Base-by-base conservation (phyloP, 768 basidiomycete species). In the Pleurotus tuber-regium region DNA sequence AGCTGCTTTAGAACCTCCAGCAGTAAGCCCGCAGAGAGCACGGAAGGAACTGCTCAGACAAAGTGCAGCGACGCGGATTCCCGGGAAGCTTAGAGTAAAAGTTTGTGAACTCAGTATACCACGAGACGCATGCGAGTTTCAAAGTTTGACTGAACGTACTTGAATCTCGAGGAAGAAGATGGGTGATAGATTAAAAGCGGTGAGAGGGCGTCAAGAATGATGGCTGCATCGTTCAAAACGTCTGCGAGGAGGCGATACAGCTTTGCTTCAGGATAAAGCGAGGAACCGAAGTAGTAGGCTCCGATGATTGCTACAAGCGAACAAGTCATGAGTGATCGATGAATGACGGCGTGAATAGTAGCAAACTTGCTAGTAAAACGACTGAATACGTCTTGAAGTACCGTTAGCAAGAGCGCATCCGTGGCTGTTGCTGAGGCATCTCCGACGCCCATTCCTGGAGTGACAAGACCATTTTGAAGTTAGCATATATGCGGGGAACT, bases 371-470 rank as follows among this genome's bases (percentile, higher is more conserved):
- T 87, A 2, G 83, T 81, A 4, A 86, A 58, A 12, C 86, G 77
- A 50, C 82, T 78, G 59, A 78, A 82, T 1, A 75, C 72, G 50
- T 88, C 85, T 66, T 86, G 85, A 4, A 86, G 56, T n/a, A 86
- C 75, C 0, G 80, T 83, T 25, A 87, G 63, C 8, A 87, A 68
- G 8, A 87, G 66, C 0, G 86, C 86, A 46, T 85, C 62, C 0
- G 85, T 87, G 4, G 86, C 79, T 1, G 83, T 82, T 3, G 81
- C 83, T 9, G 78, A 77, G 4, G 84, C 75, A 50, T 86, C 74
- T 0, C 86, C 86, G n/a, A 87, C 85, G 4, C 86, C 86, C 53
- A 84, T 78, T 28, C 84, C 85, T 83, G n/a, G n/a, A n/a, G n/a
- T n/a, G 54, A 14, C 2, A 14, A 31, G 10, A 33, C 16, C 23